Base-by-base conservation (phyloP, 352 stramenopile genomes). In the Phytopythium vexans region DNA sequence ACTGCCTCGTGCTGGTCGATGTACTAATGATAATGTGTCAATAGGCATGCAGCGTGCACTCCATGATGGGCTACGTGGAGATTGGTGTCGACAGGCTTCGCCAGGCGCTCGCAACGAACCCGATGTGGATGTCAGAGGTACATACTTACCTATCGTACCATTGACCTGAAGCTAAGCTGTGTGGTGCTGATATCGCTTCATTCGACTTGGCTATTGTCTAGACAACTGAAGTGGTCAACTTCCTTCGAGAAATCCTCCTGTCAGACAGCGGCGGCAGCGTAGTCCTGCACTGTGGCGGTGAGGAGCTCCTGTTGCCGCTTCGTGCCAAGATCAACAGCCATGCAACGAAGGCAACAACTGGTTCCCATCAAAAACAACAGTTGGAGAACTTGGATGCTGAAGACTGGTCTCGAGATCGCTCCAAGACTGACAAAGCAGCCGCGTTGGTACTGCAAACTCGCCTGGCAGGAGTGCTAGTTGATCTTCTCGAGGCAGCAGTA, bases 201-300 rank as follows among this genome's bases (percentile, higher is more conserved):
- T 27, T 27, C 21, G 21, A 27, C 21, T 27, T 27, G 21, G 21
- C 21, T 27, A 27, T 27, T 27, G 21, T 27, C 21, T 6, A 86
- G 74, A 65, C 79, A n/a, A 58, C 74, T 9, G 77, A 92, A 16
- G 60, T 84, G 2, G 76, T 64, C 59, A 82, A 83, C 35, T 92
- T 92, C 37, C 45, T 88, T 15, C 74, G 76, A 40, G 66, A 85
- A 54, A 74, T 84, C 33, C 52, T 92, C 31, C 52, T 76, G 4
- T 60, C 65, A 11, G 66, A 57, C 40, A 75, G 86, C 43, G 81
- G 81, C 0, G 49, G 58, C 46, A 64, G 80, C 15, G 66, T 82
- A 16, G 68, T 88, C 7, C 50, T 74, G 9, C 66, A 54, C 31
- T 89, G 76, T 35, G 81, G 77, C 3, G 81, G 76, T 12, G 66